Base-by-base conservation (phyloP, 495 filamentous ascomycete genomes). In the Penicillium cinerascens region DNA sequence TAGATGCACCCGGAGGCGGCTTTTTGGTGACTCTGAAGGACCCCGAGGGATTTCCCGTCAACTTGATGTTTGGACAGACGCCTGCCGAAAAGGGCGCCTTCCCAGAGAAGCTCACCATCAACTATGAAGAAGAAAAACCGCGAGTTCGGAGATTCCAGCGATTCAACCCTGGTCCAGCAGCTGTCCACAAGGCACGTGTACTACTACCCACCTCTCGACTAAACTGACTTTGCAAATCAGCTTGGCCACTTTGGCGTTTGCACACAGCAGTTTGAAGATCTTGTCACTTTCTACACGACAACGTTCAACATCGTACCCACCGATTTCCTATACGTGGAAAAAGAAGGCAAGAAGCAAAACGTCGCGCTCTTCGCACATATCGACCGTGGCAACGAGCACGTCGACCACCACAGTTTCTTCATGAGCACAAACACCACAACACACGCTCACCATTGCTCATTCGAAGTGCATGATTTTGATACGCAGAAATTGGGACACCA, bases 371-470 rank as follows among this genome's bases (percentile, higher is more conserved):
- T 91, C 65, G 69, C 76, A 52, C 85, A 88, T 42, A 71, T 91
- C 7, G 78, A 89, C 57, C 76, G 78, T 6, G 87, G 87, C 0
- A 56, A 64, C 0, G 76, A 81, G 4, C 66, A 74, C 47, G 80
- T 84, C 0, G 87, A 91, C 60, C 87, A 91, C 56, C 87, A 90
- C 69, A 74, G 66, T n/a, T 83, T 90, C 64, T 89, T 89, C 76
- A 76, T 90, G 57, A 76, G 74, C 56, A 52, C 69, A n/a, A 78
- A 76, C 3, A 64, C 76, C 6, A 78, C 76, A 15, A 67, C 70
- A 15, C 82, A 86, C 60, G 82, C 90, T 2, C 87, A 90, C 63
- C 87, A 91, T 60, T 80, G 79, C 23, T 83, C 78, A 3, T 91
- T 85, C 51, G 87, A 91, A 65, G 86, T 88, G 6, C 80, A 87